phyloP scores from a whole-genome alignment of 192 early-diverging fungal species.

The Coemansia sp. region DNA sequence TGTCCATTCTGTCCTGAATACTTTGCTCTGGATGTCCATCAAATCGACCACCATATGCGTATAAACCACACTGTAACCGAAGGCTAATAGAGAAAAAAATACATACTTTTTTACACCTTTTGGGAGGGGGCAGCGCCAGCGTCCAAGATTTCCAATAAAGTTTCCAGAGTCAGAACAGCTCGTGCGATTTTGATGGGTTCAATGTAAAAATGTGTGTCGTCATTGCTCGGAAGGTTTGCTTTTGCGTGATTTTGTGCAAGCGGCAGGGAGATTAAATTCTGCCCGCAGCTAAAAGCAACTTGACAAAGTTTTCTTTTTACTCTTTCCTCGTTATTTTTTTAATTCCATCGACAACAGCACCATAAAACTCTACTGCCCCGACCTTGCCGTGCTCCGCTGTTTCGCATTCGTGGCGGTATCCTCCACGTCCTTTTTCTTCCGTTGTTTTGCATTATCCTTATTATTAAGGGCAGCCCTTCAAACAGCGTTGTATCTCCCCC shows the following conservation, averaged over 20 bases:
- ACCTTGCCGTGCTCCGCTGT: conserved; percentile 1
- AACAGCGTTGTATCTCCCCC: background rate
- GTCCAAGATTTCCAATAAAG: too few species aligned
- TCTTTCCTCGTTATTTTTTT: background rate
- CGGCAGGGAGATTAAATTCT: too few species aligned
- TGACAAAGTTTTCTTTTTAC: background rate
- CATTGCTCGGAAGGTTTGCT: too few species aligned
- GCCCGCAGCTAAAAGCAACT: too few species aligned
- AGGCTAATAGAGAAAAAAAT: background rate
- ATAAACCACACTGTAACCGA: conserved; percentile 27
- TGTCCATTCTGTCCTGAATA: conserved; percentile 45
- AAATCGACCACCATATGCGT: conserved; percentile 47
- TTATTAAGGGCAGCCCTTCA: background rate
- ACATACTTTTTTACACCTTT: too few species aligned
- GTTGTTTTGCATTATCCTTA: background rate
- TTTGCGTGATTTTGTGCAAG: too few species aligned
- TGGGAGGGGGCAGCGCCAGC: too few species aligned
- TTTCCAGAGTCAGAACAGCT: too few species aligned
- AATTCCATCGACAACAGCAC: background rate
- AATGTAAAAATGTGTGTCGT: too few species aligned
- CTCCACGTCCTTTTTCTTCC: background rate
- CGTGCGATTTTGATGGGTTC: too few species aligned
- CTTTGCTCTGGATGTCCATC: conserved; percentile 47
- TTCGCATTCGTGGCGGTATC: background rate
- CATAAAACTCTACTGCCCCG: background rate